Percentiles rank a stretch among this genome's conserved stretches.
Conservation (phyloP, 768 basidiomycete species). For the Kwoniella dendrophila region DNA sequence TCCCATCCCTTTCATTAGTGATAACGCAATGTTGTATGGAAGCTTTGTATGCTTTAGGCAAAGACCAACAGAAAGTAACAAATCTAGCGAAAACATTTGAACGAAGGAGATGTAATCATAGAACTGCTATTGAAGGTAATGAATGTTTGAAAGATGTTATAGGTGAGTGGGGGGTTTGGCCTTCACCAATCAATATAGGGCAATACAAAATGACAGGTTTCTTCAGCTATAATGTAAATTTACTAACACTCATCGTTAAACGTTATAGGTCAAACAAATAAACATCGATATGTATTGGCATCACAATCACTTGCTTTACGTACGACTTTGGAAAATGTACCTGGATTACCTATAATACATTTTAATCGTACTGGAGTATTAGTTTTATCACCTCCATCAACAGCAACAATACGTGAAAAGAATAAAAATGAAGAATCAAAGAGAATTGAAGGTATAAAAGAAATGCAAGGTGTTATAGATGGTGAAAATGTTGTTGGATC, state of each 20-base stretch:
- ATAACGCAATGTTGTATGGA: conserved; percentile 98
- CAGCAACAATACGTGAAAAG: conserved; percentile 73
- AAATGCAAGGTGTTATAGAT: conserved; percentile 29
- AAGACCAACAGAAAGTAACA: conserved; percentile 69
- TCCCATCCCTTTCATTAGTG: conserved; percentile 66
- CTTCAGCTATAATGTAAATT: too few species aligned
- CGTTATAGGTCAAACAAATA: conserved; percentile 63
- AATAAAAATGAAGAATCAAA: conserved; percentile 68
- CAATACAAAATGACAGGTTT: too few species aligned
- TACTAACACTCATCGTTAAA: too few species aligned
- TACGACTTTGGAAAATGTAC: conserved; percentile 67
- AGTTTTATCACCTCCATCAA: conserved; percentile 86
- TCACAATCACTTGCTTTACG: conserved; percentile 78
- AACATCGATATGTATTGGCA: conserved; percentile 88
- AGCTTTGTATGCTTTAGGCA: conserved; percentile 84
- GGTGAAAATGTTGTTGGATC: conserved; percentile 37
- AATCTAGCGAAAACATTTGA: conserved; percentile 93
- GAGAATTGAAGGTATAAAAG: conserved; percentile 28
- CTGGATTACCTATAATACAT: conserved; percentile 86
- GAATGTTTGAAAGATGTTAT: conserved; percentile 81
- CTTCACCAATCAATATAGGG: conserved; percentile 64
- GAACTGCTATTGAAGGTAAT: conserved; percentile 75
- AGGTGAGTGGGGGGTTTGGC: conserved; percentile 61
- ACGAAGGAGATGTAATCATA: conserved; percentile 90
- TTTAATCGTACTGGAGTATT: conserved; percentile 83